These are phyloP conservation scores for Arthrobotrys musiformis DNA, from an alignment of 2,329 filamentous ascomycete genomes.

Conservation along the genomic window DNA sequence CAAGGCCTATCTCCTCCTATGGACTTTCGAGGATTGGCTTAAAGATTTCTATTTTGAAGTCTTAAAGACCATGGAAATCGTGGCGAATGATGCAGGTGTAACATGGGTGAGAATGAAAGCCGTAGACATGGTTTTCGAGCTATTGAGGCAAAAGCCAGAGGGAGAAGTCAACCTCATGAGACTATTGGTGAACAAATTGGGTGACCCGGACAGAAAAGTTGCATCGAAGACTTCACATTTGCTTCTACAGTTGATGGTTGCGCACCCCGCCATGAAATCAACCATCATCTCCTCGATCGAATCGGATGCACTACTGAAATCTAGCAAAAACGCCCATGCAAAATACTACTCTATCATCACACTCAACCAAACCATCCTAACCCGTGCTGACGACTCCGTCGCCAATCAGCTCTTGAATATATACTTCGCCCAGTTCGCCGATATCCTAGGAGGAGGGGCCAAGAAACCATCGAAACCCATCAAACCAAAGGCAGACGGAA, in stretches of 20 bases:
- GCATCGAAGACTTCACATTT: constrained; percentile 92
- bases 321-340: constrained; percentile 85
- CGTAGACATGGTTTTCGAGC: constrained; percentile 88
- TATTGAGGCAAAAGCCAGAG: constrained; percentile 94
- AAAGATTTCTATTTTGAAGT: constrained; percentile 94
- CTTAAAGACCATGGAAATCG: constrained; percentile 87
- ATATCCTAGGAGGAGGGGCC: constrained; percentile 66
- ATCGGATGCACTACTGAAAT: constrained; percentile 84
- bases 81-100: constrained; percentile 95
- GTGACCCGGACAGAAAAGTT: constrained; percentile 94
- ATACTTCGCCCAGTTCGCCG: constrained; percentile 86
- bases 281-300: constrained; percentile 87
- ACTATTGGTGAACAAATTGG: constrained; percentile 93
- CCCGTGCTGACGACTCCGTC: constrained; percentile 80
- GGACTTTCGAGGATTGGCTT: constrained; percentile 94
- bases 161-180: constrained; percentile 94
- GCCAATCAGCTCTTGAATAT: constrained; percentile 85
- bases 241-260: constrained; percentile 86
- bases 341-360: constrained; percentile 98
- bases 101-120: constrained; percentile 83
- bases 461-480: constrained; percentile 66
- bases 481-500: constrained; percentile 61
- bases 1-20: constrained; percentile 81
- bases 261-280: constrained; percentile 92
- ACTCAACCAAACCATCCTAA: constrained; percentile 94